Base-by-base conservation (phyloP, 176 grass and related monocot species). In the Musa acuminata region DNA sequence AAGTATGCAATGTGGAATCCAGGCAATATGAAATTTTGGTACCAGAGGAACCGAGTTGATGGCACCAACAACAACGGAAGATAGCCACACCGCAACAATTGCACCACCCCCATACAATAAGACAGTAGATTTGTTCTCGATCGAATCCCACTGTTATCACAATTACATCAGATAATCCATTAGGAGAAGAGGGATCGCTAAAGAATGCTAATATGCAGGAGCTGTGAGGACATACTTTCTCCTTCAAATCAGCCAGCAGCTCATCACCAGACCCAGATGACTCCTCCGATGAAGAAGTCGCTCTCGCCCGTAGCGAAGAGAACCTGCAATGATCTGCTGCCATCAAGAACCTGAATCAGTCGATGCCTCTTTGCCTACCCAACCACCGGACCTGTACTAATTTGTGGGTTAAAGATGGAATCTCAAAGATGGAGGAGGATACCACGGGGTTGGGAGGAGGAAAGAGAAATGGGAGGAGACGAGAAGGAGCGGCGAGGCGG, bases 21-120 rank as follows among this genome's bases (percentile, higher is more conserved):
- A 25, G 12, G 62, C 49, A 55, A 13, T 17, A 63, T 50, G 35
- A 2, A 1, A 23, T 13, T 12, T 4, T 43, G 55, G 80, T 98
- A 99, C 95, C 95, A 99, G 70, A 2, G 95, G 95, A 64, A 99
- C 95, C n/a, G 90, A 84, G 78, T 99, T 91, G 79, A 99, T 80
- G 72, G 90, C 90, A 14, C 88, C 88, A 51, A 99, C 90, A 80
- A 99, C 76, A 49, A 99, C 82, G 16, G 86, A 89, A 64, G 95
- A 91, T 50, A 99, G 76, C 95, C 95, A 99, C 51, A 94, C 77
- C 2, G 90, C 90, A 22, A 99, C 73, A 74, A 99, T 3, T 58
- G 90, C 90, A 21, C 95, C 90, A 23, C 95, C 90, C 29, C 95
- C 89, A 76, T 99, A 99, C 76, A 99, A 81, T 68, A 99, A 78